Conservation (phyloP, 192 early-diverging fungal genomes). For the Phycomyces nitens region DNA sequence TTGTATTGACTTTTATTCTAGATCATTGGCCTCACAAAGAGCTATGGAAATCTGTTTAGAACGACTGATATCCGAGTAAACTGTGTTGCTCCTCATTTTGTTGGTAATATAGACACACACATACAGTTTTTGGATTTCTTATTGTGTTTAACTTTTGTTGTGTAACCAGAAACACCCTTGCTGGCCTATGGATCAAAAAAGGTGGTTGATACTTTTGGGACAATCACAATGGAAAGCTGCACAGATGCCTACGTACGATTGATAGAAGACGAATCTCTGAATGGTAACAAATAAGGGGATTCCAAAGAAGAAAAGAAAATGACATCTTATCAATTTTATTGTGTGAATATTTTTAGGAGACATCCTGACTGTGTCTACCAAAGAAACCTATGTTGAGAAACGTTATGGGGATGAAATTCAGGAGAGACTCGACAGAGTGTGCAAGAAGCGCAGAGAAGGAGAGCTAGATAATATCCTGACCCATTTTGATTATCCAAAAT, state of each 20-base stretch:
- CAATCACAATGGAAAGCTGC: constrained; percentile 11
- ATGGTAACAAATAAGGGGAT: constrained; percentile 3
- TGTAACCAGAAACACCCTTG: constrained; percentile 11
- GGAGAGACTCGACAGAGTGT: constrained; percentile 7
- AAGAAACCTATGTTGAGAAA: background rate
- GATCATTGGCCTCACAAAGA: constrained; percentile 21
- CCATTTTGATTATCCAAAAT: background rate
- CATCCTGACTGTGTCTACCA: background rate
- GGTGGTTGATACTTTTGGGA: background rate
- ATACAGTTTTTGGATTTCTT: background rate
- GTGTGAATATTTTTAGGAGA: background rate
- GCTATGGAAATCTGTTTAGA: constrained; percentile 18
- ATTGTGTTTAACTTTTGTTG: background rate
- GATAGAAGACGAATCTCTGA: constrained; percentile 6
- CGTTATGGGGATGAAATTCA: background rate
- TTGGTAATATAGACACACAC: background rate
- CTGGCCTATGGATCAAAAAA: background rate
- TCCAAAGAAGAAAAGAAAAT: background rate
- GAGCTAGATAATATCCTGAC: background rate
- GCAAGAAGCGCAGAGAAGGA: background rate
- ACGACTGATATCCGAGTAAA: constrained; percentile 55
- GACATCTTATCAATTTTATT: background rate
- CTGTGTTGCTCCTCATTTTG: constrained; percentile 51
- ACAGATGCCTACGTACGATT: constrained; percentile 6
- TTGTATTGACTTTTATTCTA: background rate